Conservation (phyloP, 257 asterid species). For the Paulownia fortunei region DNA sequence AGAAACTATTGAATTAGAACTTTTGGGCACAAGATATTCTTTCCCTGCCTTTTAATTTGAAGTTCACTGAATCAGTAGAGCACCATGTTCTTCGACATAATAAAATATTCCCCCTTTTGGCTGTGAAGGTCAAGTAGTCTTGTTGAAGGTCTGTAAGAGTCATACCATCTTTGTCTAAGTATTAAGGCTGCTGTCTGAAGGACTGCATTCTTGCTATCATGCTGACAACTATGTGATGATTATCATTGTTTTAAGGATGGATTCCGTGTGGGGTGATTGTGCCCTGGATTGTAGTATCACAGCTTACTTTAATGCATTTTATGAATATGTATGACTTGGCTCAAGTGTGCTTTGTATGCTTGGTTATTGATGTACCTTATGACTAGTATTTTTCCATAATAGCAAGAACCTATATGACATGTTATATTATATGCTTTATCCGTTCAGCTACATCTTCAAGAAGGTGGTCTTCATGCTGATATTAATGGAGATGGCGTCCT, state of each 20-base stretch:
- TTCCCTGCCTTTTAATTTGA: conserved; percentile 17
- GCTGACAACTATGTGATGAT: conserved; percentile 6
- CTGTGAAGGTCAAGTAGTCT: conserved; percentile 8
- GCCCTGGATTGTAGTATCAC: not conserved
- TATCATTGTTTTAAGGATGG: not conserved
- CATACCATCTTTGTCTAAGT: not conserved
- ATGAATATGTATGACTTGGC: conserved; percentile 6
- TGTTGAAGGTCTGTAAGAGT: not conserved
- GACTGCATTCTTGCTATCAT: not conserved
- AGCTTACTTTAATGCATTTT: conserved; percentile 14
- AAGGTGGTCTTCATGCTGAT: conserved; percentile 99
- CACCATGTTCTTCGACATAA: not conserved
- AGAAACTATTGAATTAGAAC: conserved; percentile 8
- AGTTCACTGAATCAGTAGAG: not conserved
- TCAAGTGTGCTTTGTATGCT: conserved; percentile 6
- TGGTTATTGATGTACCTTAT: conserved; percentile 5
- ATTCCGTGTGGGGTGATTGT: not conserved
- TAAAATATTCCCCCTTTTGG: not conserved
- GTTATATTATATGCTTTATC: conserved; percentile 35
- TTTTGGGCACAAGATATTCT: conserved; percentile 27
- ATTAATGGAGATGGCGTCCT: conserved; percentile 97
- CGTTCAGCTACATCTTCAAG: conserved; percentile 95
- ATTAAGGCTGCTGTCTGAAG: conserved; percentile 8
- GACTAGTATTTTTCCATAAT: conserved; percentile 16
- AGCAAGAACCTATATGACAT: conserved; percentile 10